Evolutionary conservation across 208 protist genomes (phyloP).

Genomic region (Acanthamoeba castellanii): DNA sequence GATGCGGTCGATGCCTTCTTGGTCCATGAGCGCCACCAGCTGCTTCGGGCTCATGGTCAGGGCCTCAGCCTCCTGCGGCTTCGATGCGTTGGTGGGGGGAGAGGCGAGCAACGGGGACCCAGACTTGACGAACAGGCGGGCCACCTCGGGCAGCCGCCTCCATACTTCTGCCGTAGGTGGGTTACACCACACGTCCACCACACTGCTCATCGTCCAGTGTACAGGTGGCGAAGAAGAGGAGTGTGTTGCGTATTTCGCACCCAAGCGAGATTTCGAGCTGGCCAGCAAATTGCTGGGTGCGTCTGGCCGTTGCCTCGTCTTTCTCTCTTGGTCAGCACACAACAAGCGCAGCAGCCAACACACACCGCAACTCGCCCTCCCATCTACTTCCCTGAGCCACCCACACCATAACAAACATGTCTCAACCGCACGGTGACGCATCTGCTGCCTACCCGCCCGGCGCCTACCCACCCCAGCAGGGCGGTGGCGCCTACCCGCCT

Average conservation of each 20-base stretch:
- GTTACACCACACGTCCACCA: constrained; percentile 61
- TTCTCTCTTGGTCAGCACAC: not conserved
- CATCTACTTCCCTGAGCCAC: not conserved
- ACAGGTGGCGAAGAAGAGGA: not conserved
- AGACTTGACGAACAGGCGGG: constrained; percentile 23
- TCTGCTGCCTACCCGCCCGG: not conserved
- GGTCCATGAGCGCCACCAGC: constrained; percentile 31
- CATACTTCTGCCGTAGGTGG: not conserved
- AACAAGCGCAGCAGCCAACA: not conserved
- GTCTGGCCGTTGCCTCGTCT: too few relatives aligned
- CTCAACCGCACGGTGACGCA: not conserved
- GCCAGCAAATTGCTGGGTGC: too few relatives aligned
- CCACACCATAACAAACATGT: not conserved
- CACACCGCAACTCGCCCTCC: not conserved
- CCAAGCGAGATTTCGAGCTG: too few relatives aligned
- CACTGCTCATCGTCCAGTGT: not conserved
- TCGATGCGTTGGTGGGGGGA: not conserved
- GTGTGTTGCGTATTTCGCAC: not conserved
- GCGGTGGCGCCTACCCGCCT: not conserved
- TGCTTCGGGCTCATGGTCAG: not conserved
- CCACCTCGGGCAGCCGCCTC: constrained; percentile 25
- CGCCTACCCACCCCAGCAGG: not conserved
- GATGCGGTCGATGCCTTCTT: constrained; percentile 40
- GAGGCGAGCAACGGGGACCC: not conserved
- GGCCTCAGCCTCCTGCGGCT: not conserved